A percentile compares a stretch with the other conserved stretches of the same genome.
phyloP scores from a whole-genome alignment of 2,329 filamentous ascomycete genomes.

The Botrytis pseudocinerea region DNA sequence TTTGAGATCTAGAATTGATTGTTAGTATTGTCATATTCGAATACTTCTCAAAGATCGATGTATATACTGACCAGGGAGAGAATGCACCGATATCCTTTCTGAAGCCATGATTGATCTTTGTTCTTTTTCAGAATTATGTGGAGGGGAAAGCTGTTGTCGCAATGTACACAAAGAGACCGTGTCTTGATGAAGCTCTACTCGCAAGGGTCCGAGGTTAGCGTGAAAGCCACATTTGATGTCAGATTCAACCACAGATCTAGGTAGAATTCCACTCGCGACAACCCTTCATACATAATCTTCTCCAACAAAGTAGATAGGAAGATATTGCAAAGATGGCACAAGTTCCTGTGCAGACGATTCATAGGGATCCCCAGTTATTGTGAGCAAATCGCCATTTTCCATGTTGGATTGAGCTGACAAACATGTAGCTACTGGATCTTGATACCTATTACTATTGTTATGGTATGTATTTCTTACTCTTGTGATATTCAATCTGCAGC shows the following conservation, averaged over 20 bases:
- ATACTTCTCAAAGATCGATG: neutral
- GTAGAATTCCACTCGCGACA: conserved; percentile 14
- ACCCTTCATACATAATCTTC: conserved; percentile 18
- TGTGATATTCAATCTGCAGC: neutral
- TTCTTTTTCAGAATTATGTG: conserved; percentile 15
- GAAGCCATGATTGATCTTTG: conserved; percentile 18
- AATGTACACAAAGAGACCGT: conserved; percentile 34
- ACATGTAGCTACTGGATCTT: conserved; percentile 91
- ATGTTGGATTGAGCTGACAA: conserved; percentile 34
- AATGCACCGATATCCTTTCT: conserved; percentile 25
- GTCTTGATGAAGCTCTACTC: conserved; percentile 36
- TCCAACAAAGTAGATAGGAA: neutral
- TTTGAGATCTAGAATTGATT: conserved; percentile 71
- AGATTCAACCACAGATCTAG: conserved; percentile 20
- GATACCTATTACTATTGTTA: conserved; percentile 94
- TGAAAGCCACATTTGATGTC: conserved; percentile 36
- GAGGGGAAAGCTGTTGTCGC: conserved; percentile 21
- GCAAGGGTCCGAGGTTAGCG: conserved; percentile 29
- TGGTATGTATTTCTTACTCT: conserved; percentile 56
- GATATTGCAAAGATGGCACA: conserved; percentile 68
- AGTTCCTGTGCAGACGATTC: conserved; percentile 88
- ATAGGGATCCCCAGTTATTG: conserved; percentile 98
- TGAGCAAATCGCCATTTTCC: conserved; percentile 50
- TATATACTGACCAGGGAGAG: conserved; percentile 28
- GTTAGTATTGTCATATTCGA: conserved; percentile 4